Base-by-base conservation (phyloP, 169 alveolate genomes). In the Babesia bovis region DNA sequence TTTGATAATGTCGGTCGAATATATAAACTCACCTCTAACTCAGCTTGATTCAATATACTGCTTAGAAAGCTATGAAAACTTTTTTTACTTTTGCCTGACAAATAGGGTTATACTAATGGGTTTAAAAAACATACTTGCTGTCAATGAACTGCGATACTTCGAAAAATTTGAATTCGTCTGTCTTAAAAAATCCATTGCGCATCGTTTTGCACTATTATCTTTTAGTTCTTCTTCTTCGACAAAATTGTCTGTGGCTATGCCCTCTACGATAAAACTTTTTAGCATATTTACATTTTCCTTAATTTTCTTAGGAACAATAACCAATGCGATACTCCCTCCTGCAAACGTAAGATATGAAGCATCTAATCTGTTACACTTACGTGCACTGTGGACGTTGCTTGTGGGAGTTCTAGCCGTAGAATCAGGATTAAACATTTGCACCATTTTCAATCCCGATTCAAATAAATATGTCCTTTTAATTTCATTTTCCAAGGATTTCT, bases 161-260 rank as follows among this genome's bases (percentile, higher is more conserved):
- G 75, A 28, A 33, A 70, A 70, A 28, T 41, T 55, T 25, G 67
- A 49, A 36, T 70, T 70, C 7, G 57, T 51, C 41, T 55, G 69
- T 36, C 82, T 38, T 61, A 70, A 26, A 32, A 70, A 70, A 25
- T 70, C 82, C n/a, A 23, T 45, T 25, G 53, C 61, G 17, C 19
- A 40, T 32, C 40, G 52, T 33, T 44, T 28, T n/a, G 38, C 55
- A 6, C 15, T 3, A n/a, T 50, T 51, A 0, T 15, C 44, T 15
- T 30, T 35, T n/a, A 7, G 33, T 12, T 12, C 44, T 19, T 0
- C 49, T 38, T 53, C 51, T 12, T 56, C 60, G n/a, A 9, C 23
- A 25, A 70, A 70, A 35, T 70, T 70, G 19, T 41, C 69, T 1
- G 82, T 25, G 1, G 82, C 63, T 28, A 70, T 70, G 19, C 82